Conservation (phyloP, 495 filamentous ascomycete species). For the Astrocystis sublimbata region DNA sequence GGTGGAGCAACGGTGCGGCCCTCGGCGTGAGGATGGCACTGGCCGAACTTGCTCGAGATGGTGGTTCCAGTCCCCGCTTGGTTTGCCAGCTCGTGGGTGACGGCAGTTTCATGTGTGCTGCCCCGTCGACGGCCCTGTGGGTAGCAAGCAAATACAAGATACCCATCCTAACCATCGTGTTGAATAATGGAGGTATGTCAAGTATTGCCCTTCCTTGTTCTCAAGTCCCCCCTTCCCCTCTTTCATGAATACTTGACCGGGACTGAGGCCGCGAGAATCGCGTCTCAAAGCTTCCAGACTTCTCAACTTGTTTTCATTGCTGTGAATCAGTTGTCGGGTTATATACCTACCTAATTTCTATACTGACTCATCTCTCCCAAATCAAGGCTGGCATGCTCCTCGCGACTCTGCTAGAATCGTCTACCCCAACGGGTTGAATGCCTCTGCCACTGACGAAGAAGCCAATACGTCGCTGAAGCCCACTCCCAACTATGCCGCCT, state of each 20-base stretch:
- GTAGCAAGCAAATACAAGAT: slow-evolving; percentile 34
- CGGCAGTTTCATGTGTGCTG: slow-evolving; percentile 38
- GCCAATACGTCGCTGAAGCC: slow-evolving; percentile 26
- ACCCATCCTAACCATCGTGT: slow-evolving; percentile 39
- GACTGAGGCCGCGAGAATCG: too few relatives aligned
- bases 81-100: slow-evolving; percentile 37
- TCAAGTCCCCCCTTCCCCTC: too few relatives aligned
- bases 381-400: slow-evolving; percentile 36
- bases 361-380: too few relatives aligned
- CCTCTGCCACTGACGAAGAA: slow-evolving; percentile 25
- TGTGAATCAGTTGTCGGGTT: too few relatives aligned
- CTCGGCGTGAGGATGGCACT: slow-evolving; percentile 37
- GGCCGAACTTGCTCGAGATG: slow-evolving; percentile 9
- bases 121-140: slow-evolving; percentile 38
- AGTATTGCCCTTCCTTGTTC: too few relatives aligned
- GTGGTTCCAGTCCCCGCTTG: slow-evolving; percentile 13
- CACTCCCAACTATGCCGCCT: slow-evolving; percentile 25
- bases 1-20: slow-evolving; percentile 41
- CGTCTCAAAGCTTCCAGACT: background rate
- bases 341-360: too few relatives aligned
- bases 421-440: slow-evolving; percentile 30
- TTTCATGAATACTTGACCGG: too few relatives aligned
- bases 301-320: background rate
- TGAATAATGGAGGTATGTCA: slow-evolving; percentile 41
- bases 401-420: slow-evolving; percentile 34